Evolutionary conservation across 2,329 filamentous ascomycete genomes (phyloP).

Genomic region (Penicillium digitatum): DNA sequence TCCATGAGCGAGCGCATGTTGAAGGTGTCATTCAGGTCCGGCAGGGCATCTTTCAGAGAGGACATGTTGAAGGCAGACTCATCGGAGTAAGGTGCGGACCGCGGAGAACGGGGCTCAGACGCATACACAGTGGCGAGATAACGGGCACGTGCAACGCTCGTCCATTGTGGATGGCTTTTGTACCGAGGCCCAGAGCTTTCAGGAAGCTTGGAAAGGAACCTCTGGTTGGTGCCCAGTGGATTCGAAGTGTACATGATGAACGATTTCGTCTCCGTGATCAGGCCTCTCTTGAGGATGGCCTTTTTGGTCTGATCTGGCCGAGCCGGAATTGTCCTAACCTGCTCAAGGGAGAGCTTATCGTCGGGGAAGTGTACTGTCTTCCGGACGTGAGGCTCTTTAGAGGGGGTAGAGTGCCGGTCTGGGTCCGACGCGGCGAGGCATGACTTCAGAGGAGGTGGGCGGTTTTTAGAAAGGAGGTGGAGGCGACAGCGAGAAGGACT

Average conservation of each 20-base stretch:
- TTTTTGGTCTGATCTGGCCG: background rate
- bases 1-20: background rate
- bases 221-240: background rate
- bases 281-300: background rate
- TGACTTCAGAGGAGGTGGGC: background rate
- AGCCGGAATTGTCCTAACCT: background rate
- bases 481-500: background rate
- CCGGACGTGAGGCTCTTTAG: background rate
- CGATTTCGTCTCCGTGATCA: background rate
- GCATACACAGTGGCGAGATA: background rate
- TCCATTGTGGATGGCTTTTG: background rate
- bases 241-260: background rate
- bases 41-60: background rate
- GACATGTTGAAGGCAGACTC: background rate
- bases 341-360: background rate
- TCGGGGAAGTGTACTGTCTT: conserved; percentile 1
- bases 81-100: background rate
- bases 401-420: background rate
- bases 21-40: background rate
- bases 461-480: background rate
- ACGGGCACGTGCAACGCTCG: background rate
- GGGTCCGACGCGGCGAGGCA: background rate
- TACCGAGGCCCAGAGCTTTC: background rate
- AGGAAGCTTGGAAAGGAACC: background rate
- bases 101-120: background rate